phyloP scores from a whole-genome alignment of 1,284 basidiomycete genomes.

The Bjerkandera adusta region DNA sequence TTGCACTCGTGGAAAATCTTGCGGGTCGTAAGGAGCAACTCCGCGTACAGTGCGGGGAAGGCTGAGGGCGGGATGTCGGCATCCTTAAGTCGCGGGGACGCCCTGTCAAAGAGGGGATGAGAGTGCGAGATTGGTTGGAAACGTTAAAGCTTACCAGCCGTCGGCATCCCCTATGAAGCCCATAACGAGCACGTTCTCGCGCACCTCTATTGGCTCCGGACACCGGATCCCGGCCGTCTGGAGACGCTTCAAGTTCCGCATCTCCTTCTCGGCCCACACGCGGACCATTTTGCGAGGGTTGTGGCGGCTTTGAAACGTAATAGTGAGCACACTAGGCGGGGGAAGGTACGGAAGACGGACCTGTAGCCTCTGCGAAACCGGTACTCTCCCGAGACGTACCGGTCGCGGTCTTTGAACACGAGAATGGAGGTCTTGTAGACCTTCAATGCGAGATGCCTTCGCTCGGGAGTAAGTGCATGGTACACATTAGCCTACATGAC shows the following conservation, averaged over 20 bases:
- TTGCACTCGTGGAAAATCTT: slow-evolving; percentile 89
- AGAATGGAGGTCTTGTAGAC: slow-evolving; percentile 99
- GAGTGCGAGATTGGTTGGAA: not conserved
- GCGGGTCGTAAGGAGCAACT: slow-evolving; percentile 80
- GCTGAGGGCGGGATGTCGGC: slow-evolving; percentile 61
- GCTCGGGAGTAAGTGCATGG: slow-evolving; percentile 71
- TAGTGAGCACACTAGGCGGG: not conserved
- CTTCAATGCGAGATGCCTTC: slow-evolving; percentile 82
- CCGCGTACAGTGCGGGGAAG: slow-evolving; percentile 70
- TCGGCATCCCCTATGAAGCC: slow-evolving; percentile 82
- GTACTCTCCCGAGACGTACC: slow-evolving; percentile 91
- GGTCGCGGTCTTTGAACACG: slow-evolving; percentile 95
- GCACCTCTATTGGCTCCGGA: slow-evolving; percentile 88
- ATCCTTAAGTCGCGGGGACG: slow-evolving; percentile 90
- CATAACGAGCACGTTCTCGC: slow-evolving; percentile 98
- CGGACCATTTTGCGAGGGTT: slow-evolving; percentile 99
- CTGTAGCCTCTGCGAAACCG: slow-evolving; percentile 92
- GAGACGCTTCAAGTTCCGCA: slow-evolving; percentile 91
- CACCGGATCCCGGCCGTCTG: slow-evolving; percentile 80
- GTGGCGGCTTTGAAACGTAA: slow-evolving; percentile 49
- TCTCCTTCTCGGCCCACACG: slow-evolving; percentile 99
- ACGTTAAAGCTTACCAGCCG: slow-evolving; percentile 67
- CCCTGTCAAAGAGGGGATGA: slow-evolving; percentile 44
- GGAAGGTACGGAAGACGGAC: slow-evolving; percentile 12
- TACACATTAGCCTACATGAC: slow-evolving; percentile 84